These are phyloP conservation scores for Aspergillus nanangensis DNA, from an alignment of 495 filamentous ascomycete genomes.

Conservation along the genomic window DNA sequence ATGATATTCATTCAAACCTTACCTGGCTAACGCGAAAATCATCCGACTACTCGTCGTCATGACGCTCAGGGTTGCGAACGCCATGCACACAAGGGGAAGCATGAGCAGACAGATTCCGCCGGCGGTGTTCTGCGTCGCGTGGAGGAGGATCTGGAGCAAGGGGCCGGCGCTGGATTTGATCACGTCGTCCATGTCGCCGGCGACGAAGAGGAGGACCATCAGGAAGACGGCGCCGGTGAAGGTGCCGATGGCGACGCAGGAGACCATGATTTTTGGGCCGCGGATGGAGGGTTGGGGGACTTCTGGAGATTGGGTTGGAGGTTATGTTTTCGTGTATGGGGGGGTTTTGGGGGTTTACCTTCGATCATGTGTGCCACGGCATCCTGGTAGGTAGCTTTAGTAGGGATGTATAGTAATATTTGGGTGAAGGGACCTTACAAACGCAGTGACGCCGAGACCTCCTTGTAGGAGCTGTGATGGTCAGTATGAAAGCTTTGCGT, in stretches of 20 bases:
- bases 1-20: no score
- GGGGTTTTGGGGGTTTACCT: no score
- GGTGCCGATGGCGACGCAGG: conserved; percentile 63
- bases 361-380: conserved; percentile 53
- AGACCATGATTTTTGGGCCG: conserved; percentile 70
- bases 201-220: conserved; percentile 59
- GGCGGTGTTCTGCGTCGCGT: conserved; percentile 60
- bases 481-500: conserved; percentile 15
- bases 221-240: conserved; percentile 67
- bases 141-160: conserved; percentile 64
- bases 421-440: conserved; percentile 28
- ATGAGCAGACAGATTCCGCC: conserved; percentile 66
- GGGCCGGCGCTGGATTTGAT: conserved; percentile 60
- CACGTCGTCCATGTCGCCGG: conserved; percentile 52
- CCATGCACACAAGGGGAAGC: conserved; percentile 65
- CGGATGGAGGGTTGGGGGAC: conserved; percentile 63
- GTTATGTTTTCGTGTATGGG: no score
- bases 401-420: background rate
- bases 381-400: conserved; percentile 34
- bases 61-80: conserved; percentile 66
- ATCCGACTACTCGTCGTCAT: conserved; percentile 76
- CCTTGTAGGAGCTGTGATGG: conserved; percentile 48
- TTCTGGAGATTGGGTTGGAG: no score
- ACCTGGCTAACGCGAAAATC: conserved; percentile 68
- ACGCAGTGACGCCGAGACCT: conserved; percentile 58